Evolutionary conservation across 495 filamentous ascomycete genomes (phyloP).

Genomic region (Hypoxylon lenormandii): DNA sequence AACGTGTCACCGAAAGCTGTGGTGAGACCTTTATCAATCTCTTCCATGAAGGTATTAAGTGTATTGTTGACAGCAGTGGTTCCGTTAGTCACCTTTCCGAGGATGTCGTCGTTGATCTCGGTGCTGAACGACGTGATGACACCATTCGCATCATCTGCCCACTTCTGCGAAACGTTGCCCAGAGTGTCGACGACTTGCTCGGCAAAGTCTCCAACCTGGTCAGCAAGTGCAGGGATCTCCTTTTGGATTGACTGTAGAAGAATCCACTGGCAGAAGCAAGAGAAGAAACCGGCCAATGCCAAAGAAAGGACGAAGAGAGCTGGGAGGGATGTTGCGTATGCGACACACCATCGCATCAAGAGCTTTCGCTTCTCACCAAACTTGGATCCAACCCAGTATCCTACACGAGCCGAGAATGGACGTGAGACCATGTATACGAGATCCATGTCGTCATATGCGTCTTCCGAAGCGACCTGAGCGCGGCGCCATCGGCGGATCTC

Average conservation of each 20-base stretch:
- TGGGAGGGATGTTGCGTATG: slow-evolving; percentile 84
- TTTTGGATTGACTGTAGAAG: slow-evolving; percentile 78
- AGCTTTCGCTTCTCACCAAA: slow-evolving; percentile 76
- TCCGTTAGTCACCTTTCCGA: slow-evolving; percentile 88
- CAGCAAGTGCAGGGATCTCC: slow-evolving; percentile 78
- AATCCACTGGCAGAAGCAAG: slow-evolving; percentile 86
- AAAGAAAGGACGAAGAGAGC: slow-evolving; percentile 90
- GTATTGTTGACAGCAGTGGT: slow-evolving; percentile 86
- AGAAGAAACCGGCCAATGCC: slow-evolving; percentile 83
- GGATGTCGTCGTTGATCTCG: slow-evolving; percentile 83
- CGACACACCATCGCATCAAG: slow-evolving; percentile 83
- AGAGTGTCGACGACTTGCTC: slow-evolving; percentile 79
- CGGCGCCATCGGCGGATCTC: slow-evolving; percentile 85
- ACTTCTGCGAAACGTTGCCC: slow-evolving; percentile 76
- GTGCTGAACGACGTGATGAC: slow-evolving; percentile 74
- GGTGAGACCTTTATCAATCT: slow-evolving; percentile 77
- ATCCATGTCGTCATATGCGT: slow-evolving; percentile 82
- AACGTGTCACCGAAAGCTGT: slow-evolving; percentile 82
- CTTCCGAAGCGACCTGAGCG: slow-evolving; percentile 71
- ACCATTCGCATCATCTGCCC: slow-evolving; percentile 80
- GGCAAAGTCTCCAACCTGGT: slow-evolving; percentile 83
- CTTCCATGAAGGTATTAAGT: slow-evolving; percentile 80
- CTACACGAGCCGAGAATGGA: slow-evolving; percentile 75
- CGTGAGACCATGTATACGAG: slow-evolving; percentile 87
- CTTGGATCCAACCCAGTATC: slow-evolving; percentile 77